A percentile compares a stretch with the other conserved stretches of the same genome.
These are phyloP conservation scores for Coleophoma cylindrospora DNA, from an alignment of 2,329 filamentous ascomycete genomes.

Conservation along the genomic window DNA sequence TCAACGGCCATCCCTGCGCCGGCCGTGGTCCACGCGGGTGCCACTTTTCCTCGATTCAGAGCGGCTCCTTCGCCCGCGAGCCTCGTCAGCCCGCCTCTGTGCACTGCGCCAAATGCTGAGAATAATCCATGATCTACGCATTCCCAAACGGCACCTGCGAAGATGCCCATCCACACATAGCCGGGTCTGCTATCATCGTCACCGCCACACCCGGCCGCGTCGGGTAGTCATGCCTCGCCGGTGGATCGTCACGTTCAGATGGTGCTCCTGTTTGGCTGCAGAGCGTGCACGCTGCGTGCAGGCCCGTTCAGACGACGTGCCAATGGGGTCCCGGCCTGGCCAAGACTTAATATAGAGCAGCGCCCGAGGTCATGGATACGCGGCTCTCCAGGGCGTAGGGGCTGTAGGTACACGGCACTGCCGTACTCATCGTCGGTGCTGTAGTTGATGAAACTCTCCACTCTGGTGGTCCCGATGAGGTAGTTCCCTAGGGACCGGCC, in stretches of 20 bases:
- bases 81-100: constrained; percentile 15
- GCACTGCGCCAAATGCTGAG: background rate
- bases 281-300: background rate
- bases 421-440: constrained; percentile 7
- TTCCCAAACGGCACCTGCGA: constrained; percentile 10
- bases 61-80: constrained; percentile 3
- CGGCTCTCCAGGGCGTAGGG: constrained; percentile 6
- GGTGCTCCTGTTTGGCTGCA: background rate
- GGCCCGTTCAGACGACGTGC: background rate
- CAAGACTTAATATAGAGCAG: too few species aligned
- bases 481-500: background rate
- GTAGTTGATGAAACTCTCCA: background rate
- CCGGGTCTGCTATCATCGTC: background rate
- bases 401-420: background rate
- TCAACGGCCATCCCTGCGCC: too few species aligned
- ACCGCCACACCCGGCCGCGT: background rate
- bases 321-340: too few species aligned
- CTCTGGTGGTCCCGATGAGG: background rate
- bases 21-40: background rate
- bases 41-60: constrained; percentile 3
- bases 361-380: constrained; percentile 4
- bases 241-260: constrained; percentile 8
- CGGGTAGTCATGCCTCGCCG: background rate
- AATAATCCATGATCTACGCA: constrained; percentile 2
- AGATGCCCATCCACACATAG: constrained; percentile 5